phyloP scores from a whole-genome alignment of 768 basidiomycete genomes.

The Russula brevipes region DNA sequence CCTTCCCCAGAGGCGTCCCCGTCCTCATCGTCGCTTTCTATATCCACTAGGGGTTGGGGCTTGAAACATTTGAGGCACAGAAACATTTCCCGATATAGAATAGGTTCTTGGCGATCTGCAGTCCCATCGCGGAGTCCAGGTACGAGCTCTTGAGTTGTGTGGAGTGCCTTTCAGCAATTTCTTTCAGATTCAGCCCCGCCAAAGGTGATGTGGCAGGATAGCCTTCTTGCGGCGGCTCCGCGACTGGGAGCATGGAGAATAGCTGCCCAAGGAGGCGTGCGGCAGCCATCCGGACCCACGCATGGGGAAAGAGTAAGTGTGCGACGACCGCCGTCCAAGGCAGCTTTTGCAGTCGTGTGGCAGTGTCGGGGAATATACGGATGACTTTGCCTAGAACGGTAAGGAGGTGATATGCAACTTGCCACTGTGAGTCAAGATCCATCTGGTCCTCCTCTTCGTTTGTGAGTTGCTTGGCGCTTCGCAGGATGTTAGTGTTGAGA shows the following conservation, averaged over 20 bases:
- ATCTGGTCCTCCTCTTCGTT: slow-evolving; percentile 44
- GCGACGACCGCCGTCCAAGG: slow-evolving; percentile 58
- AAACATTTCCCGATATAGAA: slow-evolving; percentile 91
- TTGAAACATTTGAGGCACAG: slow-evolving; percentile 37
- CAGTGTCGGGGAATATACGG: slow-evolving; percentile 48
- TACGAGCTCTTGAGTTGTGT: slow-evolving; percentile 78
- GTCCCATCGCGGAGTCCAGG: slow-evolving; percentile 61
- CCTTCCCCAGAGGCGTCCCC: slow-evolving; percentile 17
- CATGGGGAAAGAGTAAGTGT: slow-evolving; percentile 83
- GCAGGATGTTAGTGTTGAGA: slow-evolving; percentile 43
- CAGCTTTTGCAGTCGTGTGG: slow-evolving; percentile 43
- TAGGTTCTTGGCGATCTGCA: slow-evolving; percentile 89
- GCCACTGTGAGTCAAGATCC: slow-evolving; percentile 67
- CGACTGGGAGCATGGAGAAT: slow-evolving; percentile 50
- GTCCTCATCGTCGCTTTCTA: slow-evolving; percentile 29
- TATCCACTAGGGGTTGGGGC: slow-evolving; percentile 27
- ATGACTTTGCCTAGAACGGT: slow-evolving; percentile 60
- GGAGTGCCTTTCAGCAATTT: slow-evolving; percentile 6
- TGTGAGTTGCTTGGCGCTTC: slow-evolving; percentile 39
- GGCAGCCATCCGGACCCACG: slow-evolving; percentile 86
- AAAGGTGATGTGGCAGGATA: slow-evolving; percentile 26
- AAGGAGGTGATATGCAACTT: slow-evolving; percentile 76
- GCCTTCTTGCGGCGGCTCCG: slow-evolving; percentile 31
- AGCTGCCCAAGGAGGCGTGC: slow-evolving; percentile 70
- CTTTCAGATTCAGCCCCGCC: background rate